phyloP scores from a whole-genome alignment of 352 stramenopile genomes.

The Phytopythium aichiense region DNA sequence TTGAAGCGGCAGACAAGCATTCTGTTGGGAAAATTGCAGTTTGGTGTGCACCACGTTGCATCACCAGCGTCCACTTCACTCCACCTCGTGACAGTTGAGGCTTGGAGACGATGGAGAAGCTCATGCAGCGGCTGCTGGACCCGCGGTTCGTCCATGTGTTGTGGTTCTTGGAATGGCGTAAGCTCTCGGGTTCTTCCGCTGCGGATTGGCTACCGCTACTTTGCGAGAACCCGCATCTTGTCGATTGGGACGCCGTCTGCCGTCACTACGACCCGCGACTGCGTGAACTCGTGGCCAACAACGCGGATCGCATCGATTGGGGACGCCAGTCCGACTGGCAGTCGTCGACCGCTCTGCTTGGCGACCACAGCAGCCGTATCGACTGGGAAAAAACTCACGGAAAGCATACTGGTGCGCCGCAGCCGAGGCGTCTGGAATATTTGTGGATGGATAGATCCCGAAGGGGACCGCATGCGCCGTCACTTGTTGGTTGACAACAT shows the following conservation, averaged over 20 bases:
- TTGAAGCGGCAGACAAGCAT: too few relatives aligned
- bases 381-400: neutral
- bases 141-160: neutral
- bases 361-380: neutral
- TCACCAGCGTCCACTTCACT: neutral
- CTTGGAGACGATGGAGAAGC: neutral
- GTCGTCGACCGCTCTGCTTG: neutral
- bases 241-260: neutral
- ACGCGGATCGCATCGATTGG: neutral
- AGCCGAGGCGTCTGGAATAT: too few relatives aligned
- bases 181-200: neutral
- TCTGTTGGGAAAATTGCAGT: too few relatives aligned
- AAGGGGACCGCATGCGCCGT: neutral
- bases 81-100: too few relatives aligned
- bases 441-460: too few relatives aligned
- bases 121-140: neutral
- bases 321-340: neutral
- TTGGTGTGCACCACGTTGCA: too few relatives aligned
- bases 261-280: neutral
- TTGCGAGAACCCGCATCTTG: neutral
- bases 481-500: neutral
- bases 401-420: neutral
- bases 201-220: neutral
- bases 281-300: neutral
- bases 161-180: neutral